Percentiles rank a stretch among this genome's conserved stretches.
These are phyloP conservation scores for Yarrowia deformans DNA, from an alignment of 805 yeast genomes.

Conservation along the genomic window DNA sequence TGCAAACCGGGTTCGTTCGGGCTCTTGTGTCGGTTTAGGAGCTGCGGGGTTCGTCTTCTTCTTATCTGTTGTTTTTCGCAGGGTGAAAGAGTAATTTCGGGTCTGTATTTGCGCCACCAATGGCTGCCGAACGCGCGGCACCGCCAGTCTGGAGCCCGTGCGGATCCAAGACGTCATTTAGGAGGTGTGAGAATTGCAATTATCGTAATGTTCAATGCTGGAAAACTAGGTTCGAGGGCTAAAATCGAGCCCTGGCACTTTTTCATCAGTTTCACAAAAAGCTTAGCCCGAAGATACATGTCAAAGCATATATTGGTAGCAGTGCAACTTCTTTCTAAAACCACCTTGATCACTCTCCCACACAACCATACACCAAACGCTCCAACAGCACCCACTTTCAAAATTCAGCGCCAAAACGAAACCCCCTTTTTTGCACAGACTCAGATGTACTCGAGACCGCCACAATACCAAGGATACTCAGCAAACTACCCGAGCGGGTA, in stretches of 20 bases:
- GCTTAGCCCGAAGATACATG: constrained; percentile 23
- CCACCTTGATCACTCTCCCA: background rate
- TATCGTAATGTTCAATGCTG: background rate
- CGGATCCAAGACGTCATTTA: background rate
- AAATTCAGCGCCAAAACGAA: constrained; percentile 33
- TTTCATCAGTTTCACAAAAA: constrained; percentile 6
- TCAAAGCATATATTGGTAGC: background rate
- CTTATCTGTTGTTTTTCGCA: background rate
- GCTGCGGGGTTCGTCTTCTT: background rate
- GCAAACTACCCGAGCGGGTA: constrained; percentile 37
- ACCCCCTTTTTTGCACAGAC: constrained; percentile 37
- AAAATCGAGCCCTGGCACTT: constrained; percentile 19
- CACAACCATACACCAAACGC: background rate
- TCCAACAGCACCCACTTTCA: constrained; percentile 9
- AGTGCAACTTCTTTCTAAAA: constrained; percentile 14
- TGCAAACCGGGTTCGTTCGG: constrained; percentile 87
- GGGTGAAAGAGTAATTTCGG: background rate
- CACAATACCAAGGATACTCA: constrained; percentile 38
- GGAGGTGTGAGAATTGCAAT: no score
- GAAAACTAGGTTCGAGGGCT: constrained; percentile 2
- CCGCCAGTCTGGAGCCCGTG: background rate
- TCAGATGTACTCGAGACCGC: constrained; percentile 36
- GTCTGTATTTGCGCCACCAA: background rate
- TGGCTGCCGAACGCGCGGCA: background rate
- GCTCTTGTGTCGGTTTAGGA: background rate